A percentile compares a stretch with the other conserved stretches of the same genome.
These are phyloP conservation scores for Aspergillus hortae DNA, from an alignment of 2,329 filamentous ascomycete species.

Conservation along the genomic window DNA sequence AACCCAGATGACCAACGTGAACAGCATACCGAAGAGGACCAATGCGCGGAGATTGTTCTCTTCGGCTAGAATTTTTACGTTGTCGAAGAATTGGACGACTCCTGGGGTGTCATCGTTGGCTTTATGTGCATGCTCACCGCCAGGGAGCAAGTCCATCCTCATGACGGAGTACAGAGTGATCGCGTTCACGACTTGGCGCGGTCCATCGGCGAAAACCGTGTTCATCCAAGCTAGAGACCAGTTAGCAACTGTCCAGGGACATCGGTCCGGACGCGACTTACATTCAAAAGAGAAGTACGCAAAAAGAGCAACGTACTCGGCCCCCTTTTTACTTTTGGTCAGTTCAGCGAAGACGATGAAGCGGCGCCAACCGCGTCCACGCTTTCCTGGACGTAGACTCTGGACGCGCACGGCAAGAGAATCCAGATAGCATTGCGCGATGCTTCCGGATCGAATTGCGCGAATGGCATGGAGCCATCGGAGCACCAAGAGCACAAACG, in stretches of 20 bases:
- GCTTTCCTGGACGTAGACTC: conserved; percentile 67
- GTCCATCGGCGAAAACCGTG: conserved; percentile 84
- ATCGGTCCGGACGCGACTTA: conserved; percentile 20
- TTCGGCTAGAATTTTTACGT: conserved; percentile 69
- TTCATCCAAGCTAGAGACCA: conserved; percentile 71
- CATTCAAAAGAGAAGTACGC: conserved; percentile 78
- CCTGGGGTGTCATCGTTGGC: conserved; percentile 61
- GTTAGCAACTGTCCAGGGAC: conserved; percentile 8
- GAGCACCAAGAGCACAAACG: conserved; percentile 75
- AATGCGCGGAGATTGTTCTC: conserved; percentile 74
- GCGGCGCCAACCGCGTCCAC: conserved; percentile 75
- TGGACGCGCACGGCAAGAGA: conserved; percentile 80
- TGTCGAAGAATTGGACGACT: conserved; percentile 72
- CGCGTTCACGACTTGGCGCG: conserved; percentile 85
- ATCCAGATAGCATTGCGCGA: conserved; percentile 90
- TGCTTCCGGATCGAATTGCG: conserved; percentile 78
- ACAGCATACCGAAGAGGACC: conserved; percentile 86
- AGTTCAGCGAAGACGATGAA: conserved; percentile 91
- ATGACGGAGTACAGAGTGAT: conserved; percentile 85
- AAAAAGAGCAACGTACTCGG: conserved; percentile 86
- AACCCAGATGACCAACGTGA: conserved; percentile 85
- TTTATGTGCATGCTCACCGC: conserved; percentile 38
- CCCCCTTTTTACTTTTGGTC: conserved; percentile 86
- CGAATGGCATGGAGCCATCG: conserved; percentile 76
- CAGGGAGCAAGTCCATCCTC: conserved; percentile 66